These are phyloP conservation scores for Dactylellina cionopaga DNA, from an alignment of 2,329 filamentous ascomycete species.

Conservation along the genomic window DNA sequence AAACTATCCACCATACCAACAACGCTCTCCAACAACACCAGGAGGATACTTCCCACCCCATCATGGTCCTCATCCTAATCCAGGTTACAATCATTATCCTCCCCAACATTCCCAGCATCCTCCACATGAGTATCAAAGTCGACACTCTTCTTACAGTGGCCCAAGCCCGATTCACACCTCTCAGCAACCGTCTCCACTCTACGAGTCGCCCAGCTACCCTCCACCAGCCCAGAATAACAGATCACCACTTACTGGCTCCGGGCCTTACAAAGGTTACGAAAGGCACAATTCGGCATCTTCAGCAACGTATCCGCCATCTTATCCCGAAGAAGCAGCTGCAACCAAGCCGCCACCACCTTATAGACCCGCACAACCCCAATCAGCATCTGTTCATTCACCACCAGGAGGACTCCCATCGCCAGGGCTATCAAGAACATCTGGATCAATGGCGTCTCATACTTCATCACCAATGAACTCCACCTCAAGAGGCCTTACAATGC, in stretches of 20 bases:
- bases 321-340: slow-evolving; percentile 26
- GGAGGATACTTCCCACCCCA: slow-evolving; percentile 47
- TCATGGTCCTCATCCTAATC: slow-evolving; percentile 28
- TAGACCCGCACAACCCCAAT: slow-evolving; percentile 25
- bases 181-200: slow-evolving; percentile 42
- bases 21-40: slow-evolving; percentile 45
- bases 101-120: slow-evolving; percentile 28
- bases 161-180: slow-evolving; percentile 38
- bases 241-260: slow-evolving; percentile 35
- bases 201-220: slow-evolving; percentile 43
- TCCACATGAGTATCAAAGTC: slow-evolving; percentile 38
- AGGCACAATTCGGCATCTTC: slow-evolving; percentile 30
- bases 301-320: slow-evolving; percentile 37
- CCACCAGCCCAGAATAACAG: slow-evolving; percentile 29
- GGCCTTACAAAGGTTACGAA: slow-evolving; percentile 44
- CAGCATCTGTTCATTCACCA: slow-evolving; percentile 41
- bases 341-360: slow-evolving; percentile 28
- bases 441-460: slow-evolving; percentile 46
- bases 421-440: slow-evolving; percentile 45
- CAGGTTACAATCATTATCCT: slow-evolving; percentile 36
- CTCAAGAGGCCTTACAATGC: slow-evolving; percentile 41
- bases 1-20: slow-evolving; percentile 47
- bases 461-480: slow-evolving; percentile 50
- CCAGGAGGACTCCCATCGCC: slow-evolving; percentile 48
- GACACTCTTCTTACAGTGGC: slow-evolving; percentile 43